Conservation (phyloP, 768 basidiomycete species). For the Ramaria sp. region DNA sequence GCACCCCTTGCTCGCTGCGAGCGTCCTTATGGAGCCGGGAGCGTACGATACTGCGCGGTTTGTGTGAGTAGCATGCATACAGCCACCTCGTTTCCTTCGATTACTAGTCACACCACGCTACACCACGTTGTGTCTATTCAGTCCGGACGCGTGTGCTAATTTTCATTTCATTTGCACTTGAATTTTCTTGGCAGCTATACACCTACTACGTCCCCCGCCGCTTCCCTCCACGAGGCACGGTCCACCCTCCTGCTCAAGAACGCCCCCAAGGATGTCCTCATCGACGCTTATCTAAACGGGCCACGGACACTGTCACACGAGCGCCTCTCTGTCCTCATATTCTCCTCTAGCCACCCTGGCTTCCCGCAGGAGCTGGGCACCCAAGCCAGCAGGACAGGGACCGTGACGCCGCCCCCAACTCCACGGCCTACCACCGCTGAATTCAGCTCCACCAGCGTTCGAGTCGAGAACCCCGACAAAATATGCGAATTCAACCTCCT, state of each 20-base stretch:
- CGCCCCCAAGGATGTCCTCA: constrained; percentile 31
- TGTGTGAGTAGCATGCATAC: constrained; percentile 32
- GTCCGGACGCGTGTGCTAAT: no score
- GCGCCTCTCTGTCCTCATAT: constrained; percentile 53
- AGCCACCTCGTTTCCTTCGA: no score
- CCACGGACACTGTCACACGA: constrained; percentile 58
- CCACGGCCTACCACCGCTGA: constrained; percentile 9
- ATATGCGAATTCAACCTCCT: constrained; percentile 44
- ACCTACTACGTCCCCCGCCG: constrained; percentile 29
- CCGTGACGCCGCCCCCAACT: constrained; percentile 22
- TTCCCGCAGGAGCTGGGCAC: no score
- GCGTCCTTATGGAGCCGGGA: constrained; percentile 37
- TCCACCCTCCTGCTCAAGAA: constrained; percentile 28
- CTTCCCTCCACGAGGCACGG: constrained; percentile 38
- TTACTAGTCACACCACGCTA: no score
- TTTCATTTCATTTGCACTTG: no score
- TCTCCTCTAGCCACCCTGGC: constrained; percentile 5
- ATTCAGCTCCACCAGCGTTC: constrained; percentile 11
- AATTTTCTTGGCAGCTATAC: constrained; percentile 28
- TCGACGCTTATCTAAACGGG: constrained; percentile 68
- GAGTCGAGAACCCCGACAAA: constrained; percentile 13
- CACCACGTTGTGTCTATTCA: no score
- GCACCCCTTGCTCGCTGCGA: constrained; percentile 63
- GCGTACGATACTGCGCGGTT: constrained; percentile 57
- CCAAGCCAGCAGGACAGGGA: no score